Evolutionary conservation across 306 rosid genomes (phyloP), one percentile per base, ranked within the genome.

Genomic region (Lablab purpureus): DNA sequence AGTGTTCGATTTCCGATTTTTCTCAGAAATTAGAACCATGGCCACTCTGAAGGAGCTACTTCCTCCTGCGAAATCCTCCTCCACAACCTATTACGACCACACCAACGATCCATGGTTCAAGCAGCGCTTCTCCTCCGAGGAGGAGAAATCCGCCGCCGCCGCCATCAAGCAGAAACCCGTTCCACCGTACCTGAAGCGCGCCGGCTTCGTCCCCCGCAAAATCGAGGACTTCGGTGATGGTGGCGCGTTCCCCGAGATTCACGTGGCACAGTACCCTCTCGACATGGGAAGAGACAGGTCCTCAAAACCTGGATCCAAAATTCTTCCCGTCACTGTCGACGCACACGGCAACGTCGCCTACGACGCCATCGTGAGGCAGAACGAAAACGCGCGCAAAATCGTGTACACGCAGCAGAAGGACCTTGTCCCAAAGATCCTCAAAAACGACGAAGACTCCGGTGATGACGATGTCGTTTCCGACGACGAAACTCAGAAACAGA

Each of bases 241-340:
- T 2, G 98, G 99, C 22, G 92, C 97, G 0, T 92, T 94, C 46
- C 99, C 95, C 0, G 97, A 94, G 91, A 88, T 94, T 64, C 99
- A 92, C 52, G 74, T 94, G 0, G 99, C 97, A 10, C 97, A 92
- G 81, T 94, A 94, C 80, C 99, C 97, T 0, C 95, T 89, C 7
- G 97, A 89, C 73, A 88, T 94, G 95, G 99, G 97, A 21, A 81
- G 97, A 76, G 78, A 89, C 50, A 91, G 77, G 73, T 77, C 87
- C 0, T 71, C 85, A 0, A 91, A 94, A 84, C 91, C 90, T 0
- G 92, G 90, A 4, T 88, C 92, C 0, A 87, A 91, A 72, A 89
- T 94, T 63, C 93, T 94, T 52, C 97, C 97, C 0, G 88, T 94
- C 6, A 85, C 97, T 0, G 97, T 94, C 18, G 97, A 94, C 77